Evolutionary conservation across 495 filamentous ascomycete genomes (phyloP), one percentile per base, ranked within the genome.

Genomic region (Pyrenula aspistea): DNA sequence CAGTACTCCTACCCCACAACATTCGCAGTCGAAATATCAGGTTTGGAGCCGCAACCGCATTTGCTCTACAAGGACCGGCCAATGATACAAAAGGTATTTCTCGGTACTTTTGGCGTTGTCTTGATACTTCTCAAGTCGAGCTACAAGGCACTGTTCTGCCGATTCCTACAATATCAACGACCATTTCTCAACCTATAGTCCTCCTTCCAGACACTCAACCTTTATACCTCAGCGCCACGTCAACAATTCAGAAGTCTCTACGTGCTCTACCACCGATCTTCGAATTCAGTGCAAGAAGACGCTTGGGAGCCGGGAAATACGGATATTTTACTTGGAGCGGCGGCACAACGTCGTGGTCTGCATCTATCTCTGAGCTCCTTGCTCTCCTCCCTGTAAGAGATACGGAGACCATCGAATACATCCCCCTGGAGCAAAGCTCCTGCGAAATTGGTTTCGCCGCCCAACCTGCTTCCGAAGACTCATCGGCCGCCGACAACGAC

Each of bases 361-460:
- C 24, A 12, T 12, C 59, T 2, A 12, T 67, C 2, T 64, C 62
- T 21, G 55, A 61, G 3, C 42, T 73, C 2, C 57, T 68, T 8
- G 42, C 58, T 1, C 63, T 59, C 24, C 60, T 57, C 22, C 47
- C 72, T 22, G 63, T 64, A 8, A 55, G 67, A 58, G 61, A 65
- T 19, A 23, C 62, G 15, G 58, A 65, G 36, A 56, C 60, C 58
- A 63, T 23, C 57, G 53, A n/a, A 53, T 60, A 42, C 10, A 55
- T 23, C 15, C 53, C 60, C 11, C 58, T 54, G 24, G 57, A 71
- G 48, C 12, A 55, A 0, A 71, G 71, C 59, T 63, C 61, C 20
- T 57, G 75, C n/a, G 67, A 72, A 49, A 47, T 74, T 24, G 71
- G 68, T 10, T 58, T 73, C 22, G 57, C 69, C 12, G 68, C 71